These are phyloP conservation scores for Akebia trifoliata DNA, from an alignment of 164 flowering plant genomes.

Conservation along the genomic window DNA sequence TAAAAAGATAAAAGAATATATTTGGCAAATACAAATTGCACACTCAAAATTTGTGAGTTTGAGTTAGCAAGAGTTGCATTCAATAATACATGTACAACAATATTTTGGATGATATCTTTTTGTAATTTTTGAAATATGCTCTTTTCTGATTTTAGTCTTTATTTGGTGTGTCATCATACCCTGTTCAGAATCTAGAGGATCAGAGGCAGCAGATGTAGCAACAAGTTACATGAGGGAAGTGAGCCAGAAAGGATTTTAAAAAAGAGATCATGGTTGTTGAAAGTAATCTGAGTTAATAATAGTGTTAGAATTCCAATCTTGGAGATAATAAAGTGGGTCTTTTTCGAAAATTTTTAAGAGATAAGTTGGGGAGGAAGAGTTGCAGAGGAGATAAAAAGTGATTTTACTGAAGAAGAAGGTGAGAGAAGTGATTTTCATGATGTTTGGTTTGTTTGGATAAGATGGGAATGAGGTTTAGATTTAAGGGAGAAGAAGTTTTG, in stretches of 20 bases:
- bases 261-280: constrained; percentile 64
- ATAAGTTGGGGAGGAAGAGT: constrained; percentile 33
- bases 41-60: no score
- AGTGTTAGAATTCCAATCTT: constrained; percentile 48
- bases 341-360: constrained; percentile 58
- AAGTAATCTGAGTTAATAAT: constrained; percentile 15
- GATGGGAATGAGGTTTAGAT: constrained; percentile 27
- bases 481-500: constrained; percentile 53
- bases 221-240: no score
- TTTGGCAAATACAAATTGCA: no score
- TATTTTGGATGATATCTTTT: no score
- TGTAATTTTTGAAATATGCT: no score
- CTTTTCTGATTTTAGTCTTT: no score
- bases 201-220: no score
- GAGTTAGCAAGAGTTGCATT: no score
- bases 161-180: no score
- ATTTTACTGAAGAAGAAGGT: constrained; percentile 14
- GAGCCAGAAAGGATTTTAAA: constrained; percentile 66
- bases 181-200: no score
- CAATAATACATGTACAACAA: no score
- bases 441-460: constrained; percentile 8
- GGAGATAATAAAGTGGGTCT: constrained; percentile 54
- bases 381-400: not conserved
- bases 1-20: no score
- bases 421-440: constrained; percentile 38